These are phyloP conservation scores for Aristolochia fimbriata DNA, from an alignment of 164 flowering plant genomes.

Conservation along the genomic window DNA sequence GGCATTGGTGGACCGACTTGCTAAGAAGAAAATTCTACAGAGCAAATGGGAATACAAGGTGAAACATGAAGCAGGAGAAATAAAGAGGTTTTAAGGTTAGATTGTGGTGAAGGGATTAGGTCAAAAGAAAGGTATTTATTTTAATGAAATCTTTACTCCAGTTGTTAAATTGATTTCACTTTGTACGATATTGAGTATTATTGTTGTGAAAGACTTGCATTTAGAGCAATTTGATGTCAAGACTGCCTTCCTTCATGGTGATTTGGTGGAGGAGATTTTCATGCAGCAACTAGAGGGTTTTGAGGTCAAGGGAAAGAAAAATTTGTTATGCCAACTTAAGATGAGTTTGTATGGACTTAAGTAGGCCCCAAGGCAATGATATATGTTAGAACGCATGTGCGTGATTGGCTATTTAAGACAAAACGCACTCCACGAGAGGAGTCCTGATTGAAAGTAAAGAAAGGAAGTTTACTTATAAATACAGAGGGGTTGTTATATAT, in stretches of 20 bases:
- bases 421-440: too few species aligned
- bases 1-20: neutral
- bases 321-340: neutral
- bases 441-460: too few species aligned
- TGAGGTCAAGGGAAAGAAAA: neutral
- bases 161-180: neutral
- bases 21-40: neutral
- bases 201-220: neutral
- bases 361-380: too few species aligned
- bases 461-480: too few species aligned
- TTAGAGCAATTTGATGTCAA: too few species aligned
- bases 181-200: neutral
- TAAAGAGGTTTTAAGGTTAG: neutral
- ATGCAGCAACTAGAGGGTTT: neutral
- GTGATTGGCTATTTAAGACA: too few species aligned
- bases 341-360: neutral
- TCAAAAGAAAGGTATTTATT: neutral
- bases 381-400: too few species aligned
- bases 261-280: neutral
- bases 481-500: too few species aligned
- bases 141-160: neutral
- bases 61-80: neutral
- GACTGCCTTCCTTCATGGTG: neutral
- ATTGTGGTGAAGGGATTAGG: neutral
- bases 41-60: neutral